Percentiles rank a stretch among this genome's conserved stretches.
phyloP scores from a whole-genome alignment of 2,329 filamentous ascomycete genomes.

The Ilyonectria robusta region DNA sequence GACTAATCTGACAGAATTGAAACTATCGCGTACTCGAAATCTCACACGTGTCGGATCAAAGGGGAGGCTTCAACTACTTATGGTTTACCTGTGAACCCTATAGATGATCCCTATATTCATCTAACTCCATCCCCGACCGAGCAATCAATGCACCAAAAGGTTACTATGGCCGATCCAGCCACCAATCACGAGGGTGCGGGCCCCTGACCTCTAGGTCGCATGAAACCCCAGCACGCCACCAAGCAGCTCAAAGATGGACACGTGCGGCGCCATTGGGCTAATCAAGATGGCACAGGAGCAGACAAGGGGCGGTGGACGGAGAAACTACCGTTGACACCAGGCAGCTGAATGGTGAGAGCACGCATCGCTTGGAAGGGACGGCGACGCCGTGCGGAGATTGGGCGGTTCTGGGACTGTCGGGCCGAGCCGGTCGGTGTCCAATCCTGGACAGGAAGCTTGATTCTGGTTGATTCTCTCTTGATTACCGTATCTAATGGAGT shows the following conservation, averaged over 20 bases:
- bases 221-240: slow-evolving; percentile 37
- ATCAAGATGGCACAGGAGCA: slow-evolving; percentile 25
- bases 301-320: not conserved
- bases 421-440: slow-evolving; percentile 16
- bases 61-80: slow-evolving; percentile 12
- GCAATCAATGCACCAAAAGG: slow-evolving; percentile 36
- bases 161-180: slow-evolving; percentile 17
- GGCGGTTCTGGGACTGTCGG: slow-evolving; percentile 19
- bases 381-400: slow-evolving; percentile 14
- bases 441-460: slow-evolving; percentile 15
- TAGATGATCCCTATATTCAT: slow-evolving; percentile 28
- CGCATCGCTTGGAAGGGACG: not conserved
- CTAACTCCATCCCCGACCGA: slow-evolving; percentile 40
- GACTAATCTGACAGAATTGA: not conserved
- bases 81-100: slow-evolving; percentile 11
- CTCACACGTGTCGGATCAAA: not conserved
- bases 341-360: slow-evolving; percentile 15
- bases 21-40: slow-evolving; percentile 5
- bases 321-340: not conserved
- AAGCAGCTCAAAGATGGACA: slow-evolving; percentile 30
- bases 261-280: slow-evolving; percentile 37
- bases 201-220: slow-evolving; percentile 30
- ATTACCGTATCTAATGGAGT: slow-evolving; percentile 3
- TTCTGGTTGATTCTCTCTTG: not conserved
- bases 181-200: slow-evolving; percentile 36